Base-by-base conservation (phyloP, 352 stramenopile species). In the Globisporangium parvum region DNA sequence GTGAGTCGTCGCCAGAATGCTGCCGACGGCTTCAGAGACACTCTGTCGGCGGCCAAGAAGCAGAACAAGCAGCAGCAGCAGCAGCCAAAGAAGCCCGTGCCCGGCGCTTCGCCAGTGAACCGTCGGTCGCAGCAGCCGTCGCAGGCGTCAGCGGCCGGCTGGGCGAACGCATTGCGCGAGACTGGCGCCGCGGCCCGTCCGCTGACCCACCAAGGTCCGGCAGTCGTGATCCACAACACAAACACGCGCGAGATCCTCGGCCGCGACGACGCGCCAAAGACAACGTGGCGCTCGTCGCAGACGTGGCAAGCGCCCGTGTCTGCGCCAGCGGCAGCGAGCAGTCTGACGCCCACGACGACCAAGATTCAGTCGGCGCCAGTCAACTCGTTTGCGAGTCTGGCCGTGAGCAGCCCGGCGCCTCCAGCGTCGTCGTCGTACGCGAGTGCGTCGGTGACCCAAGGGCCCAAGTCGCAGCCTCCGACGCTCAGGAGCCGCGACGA, bases 151-250 rank as follows among this genome's bases (percentile, higher is more conserved):
- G 64, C 73, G 21, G 74, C 79, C 33, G 84, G 80, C 18, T 93
- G 84, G 84, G 70, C 71, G 1, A 91, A 85, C 37, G 84, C 78
- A 14, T 56, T 93, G 37, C 77, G 81, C 26, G 75, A 91, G 48
- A 89, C 73, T n/a, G 79, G 79, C 12, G 57, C 85, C 8, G 63
- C 67, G 5, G 40, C 66, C 0, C 47, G 51, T 5, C 60, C 46
- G 6, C 51, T 55, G n/a, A 53, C 53, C n/a, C 66, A 60, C 20
- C 65, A 66, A 18, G 66, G 74, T 1, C 53, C 77, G 6, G 52
- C 73, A 9, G 74, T 81, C 11, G 71, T 87, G 33, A 63, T 88
- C 23, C 69, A 87, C 70, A 88, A 87, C 60, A 84, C 71, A 12
- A 66, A 85, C 44, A 60, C 73, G 51, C 68, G 69, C 10, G 41